A percentile compares a stretch with the other conserved stretches of the same genome.
Evolutionary conservation across 1,284 basidiomycete genomes (phyloP).

Genomic region (Mycosarcoma mackinlayi): DNA sequence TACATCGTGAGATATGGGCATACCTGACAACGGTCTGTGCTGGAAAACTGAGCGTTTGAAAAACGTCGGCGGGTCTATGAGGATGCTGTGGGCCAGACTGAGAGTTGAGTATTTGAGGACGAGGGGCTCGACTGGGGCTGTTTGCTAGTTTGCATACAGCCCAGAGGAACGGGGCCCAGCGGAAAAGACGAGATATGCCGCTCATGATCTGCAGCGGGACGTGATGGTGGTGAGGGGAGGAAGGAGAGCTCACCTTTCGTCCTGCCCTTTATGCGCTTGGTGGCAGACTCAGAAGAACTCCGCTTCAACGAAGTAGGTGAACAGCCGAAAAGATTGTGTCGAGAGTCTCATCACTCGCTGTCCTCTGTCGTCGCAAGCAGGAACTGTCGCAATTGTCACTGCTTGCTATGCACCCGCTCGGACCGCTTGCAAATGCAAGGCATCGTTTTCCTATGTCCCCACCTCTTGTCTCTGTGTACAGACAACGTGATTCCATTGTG

Average conservation of each 20-base stretch:
- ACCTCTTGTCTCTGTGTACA: no score
- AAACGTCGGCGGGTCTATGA: constrained; percentile 6
- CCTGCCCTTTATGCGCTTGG: no score
- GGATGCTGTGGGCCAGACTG: constrained; percentile 9
- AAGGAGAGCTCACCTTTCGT: background rate
- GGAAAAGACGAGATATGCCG: constrained; percentile 20
- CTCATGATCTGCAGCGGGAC: constrained; percentile 13
- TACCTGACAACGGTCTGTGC: constrained; percentile 19
- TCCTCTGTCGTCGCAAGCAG: background rate
- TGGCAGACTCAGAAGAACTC: no score
- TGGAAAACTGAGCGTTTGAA: constrained; percentile 25
- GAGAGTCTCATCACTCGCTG: no score
- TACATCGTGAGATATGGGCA: background rate
- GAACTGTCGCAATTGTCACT: background rate
- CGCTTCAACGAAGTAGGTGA: no score
- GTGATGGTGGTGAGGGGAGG: background rate
- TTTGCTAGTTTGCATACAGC: constrained; percentile 19
- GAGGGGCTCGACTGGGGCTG: constrained; percentile 3
- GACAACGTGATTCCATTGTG: no score
- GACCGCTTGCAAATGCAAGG: no score
- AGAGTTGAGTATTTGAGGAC: constrained; percentile 13
- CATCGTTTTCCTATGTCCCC: no score
- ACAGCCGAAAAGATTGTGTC: no score
- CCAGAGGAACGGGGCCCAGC: constrained; percentile 32
- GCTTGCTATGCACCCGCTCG: no score